Conservation (phyloP, 208 protist genomes). For the Acanthamoeba polyphaga region DNA sequence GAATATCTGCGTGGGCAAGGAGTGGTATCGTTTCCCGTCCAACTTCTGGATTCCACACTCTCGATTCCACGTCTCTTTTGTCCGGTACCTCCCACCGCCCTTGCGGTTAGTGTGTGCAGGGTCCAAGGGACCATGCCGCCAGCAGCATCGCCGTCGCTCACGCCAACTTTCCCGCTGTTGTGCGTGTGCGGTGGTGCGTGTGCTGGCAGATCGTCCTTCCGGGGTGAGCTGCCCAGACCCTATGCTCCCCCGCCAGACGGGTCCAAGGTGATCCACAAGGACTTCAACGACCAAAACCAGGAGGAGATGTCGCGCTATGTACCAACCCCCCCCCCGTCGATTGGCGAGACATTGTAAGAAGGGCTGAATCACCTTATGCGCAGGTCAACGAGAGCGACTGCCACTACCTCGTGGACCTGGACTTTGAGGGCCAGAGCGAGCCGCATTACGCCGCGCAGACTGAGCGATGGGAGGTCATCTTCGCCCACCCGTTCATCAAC, state of each 20-base stretch:
- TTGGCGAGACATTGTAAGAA: background rate
- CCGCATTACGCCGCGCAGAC: slow-evolving; percentile 35
- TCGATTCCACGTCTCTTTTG: slow-evolving; percentile 40
- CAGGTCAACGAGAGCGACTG: slow-evolving; percentile 71
- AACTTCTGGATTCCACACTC: slow-evolving; percentile 66
- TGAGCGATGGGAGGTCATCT: slow-evolving; percentile 7
- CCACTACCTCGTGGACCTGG: slow-evolving; percentile 76
- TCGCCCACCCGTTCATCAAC: slow-evolving; percentile 57
- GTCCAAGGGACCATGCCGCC: too few relatives aligned
- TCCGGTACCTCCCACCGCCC: slow-evolving; percentile 27
- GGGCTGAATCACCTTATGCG: background rate
- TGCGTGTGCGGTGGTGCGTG: background rate
- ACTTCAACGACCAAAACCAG: slow-evolving; percentile 74
- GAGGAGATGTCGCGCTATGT: slow-evolving; percentile 75
- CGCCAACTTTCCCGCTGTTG: background rate
- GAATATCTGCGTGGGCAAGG: slow-evolving; percentile 77
- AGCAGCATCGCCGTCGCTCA: too few relatives aligned
- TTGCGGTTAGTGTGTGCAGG: background rate
- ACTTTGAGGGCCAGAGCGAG: slow-evolving; percentile 76
- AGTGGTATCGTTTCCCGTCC: slow-evolving; percentile 77
- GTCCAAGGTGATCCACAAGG: slow-evolving; percentile 13
- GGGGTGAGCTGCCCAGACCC: slow-evolving; percentile 51
- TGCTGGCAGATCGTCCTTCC: slow-evolving; percentile 17
- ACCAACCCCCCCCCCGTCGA: background rate
- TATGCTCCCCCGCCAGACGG: slow-evolving; percentile 51